phyloP scores from a whole-genome alignment of 306 rosid genomes.

The Pueraria montana region DNA sequence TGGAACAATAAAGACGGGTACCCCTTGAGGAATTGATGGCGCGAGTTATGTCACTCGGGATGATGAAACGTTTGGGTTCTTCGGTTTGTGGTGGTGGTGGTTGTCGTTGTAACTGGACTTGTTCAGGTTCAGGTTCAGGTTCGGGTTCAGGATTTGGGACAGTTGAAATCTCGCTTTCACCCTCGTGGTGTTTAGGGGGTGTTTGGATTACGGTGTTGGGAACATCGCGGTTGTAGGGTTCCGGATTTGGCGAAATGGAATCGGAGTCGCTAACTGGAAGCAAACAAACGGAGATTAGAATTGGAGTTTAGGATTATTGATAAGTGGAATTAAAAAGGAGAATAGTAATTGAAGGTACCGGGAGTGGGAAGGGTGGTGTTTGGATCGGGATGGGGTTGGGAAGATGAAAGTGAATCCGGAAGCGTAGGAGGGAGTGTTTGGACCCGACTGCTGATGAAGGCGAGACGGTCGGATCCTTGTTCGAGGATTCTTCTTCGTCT shows the following conservation, averaged over 20 bases:
- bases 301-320: neutral
- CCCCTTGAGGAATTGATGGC: conserved; percentile 68
- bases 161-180: conserved; percentile 36
- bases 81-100: neutral
- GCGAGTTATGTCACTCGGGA: conserved; percentile 55
- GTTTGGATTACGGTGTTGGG: conserved; percentile 24
- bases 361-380: conserved; percentile 22
- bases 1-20: conserved; percentile 65
- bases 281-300: neutral
- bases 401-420: conserved; percentile 10
- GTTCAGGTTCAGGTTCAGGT: conserved; percentile 14
- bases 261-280: conserved; percentile 56
- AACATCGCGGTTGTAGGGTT: neutral
- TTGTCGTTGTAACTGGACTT: conserved; percentile 9
- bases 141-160: conserved; percentile 28
- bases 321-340: neutral
- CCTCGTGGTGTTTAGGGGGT: conserved; percentile 30
- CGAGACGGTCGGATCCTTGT: conserved; percentile 83
- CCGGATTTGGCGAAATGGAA: conserved; percentile 47
- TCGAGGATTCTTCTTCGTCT: conserved; percentile 72
- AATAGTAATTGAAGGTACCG: conserved; percentile 49
- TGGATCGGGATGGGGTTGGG: conserved; percentile 24
- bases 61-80: conserved; percentile 48
- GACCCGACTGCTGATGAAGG: conserved; percentile 78
- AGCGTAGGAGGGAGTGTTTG: conserved; percentile 28